phyloP scores from a whole-genome alignment of 768 basidiomycete genomes.

The Amanita subjunquillea region DNA sequence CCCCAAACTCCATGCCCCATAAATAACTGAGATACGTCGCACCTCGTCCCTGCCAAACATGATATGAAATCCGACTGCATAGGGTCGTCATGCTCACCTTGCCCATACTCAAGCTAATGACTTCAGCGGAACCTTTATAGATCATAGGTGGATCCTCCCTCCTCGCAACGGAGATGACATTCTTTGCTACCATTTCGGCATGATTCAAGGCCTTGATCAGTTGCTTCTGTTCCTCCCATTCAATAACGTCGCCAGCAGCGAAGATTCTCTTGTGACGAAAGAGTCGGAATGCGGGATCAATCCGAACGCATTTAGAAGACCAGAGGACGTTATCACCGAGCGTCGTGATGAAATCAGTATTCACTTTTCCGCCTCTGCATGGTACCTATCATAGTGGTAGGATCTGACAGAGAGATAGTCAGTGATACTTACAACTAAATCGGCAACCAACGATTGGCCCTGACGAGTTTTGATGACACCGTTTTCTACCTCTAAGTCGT shows the following conservation, averaged over 20 bases:
- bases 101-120: slow-evolving; percentile 48
- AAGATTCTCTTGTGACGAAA: slow-evolving; percentile 41
- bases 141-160: slow-evolving; percentile 20
- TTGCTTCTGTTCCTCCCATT: slow-evolving; percentile 56
- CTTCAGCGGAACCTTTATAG: slow-evolving; percentile 41
- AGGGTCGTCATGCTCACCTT: slow-evolving; percentile 26
- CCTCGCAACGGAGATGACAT: slow-evolving; percentile 34
- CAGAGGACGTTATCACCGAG: slow-evolving; percentile 27
- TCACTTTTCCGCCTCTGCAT: slow-evolving; percentile 31
- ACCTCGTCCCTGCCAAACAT: neutral
- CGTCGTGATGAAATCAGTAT: slow-evolving; percentile 42
- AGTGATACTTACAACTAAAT: slow-evolving; percentile 41
- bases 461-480: slow-evolving; percentile 37
- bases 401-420: neutral
- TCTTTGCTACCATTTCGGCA: slow-evolving; percentile 32
- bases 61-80: neutral
- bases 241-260: slow-evolving; percentile 57
- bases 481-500: slow-evolving; percentile 25
- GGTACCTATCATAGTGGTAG: slow-evolving; percentile 15
- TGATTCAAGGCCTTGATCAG: slow-evolving; percentile 35
- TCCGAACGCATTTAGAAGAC: slow-evolving; percentile 33
- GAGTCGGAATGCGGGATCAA: slow-evolving; percentile 50
- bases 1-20: slow-evolving; percentile 5
- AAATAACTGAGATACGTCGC: slow-evolving; percentile 1
- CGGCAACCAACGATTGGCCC: slow-evolving; percentile 38